phyloP scores from a whole-genome alignment of 306 rosid species.

The Sindora glabra region DNA sequence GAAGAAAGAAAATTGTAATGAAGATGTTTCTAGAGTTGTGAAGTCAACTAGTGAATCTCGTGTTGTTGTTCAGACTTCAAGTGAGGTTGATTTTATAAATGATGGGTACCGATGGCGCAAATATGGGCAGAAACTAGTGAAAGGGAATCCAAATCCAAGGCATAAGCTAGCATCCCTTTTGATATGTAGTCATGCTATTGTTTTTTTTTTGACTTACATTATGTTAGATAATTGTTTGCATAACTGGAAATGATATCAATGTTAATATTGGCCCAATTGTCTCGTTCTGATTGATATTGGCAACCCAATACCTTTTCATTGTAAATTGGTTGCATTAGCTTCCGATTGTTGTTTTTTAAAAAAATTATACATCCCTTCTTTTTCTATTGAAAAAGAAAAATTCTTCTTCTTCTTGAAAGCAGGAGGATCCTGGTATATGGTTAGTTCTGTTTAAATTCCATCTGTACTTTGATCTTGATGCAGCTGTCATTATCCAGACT shows the following conservation, averaged over 20 bases:
- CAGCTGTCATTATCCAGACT: background rate
- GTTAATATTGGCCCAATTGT: background rate
- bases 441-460: background rate
- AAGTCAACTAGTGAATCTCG: slow-evolving; percentile 48
- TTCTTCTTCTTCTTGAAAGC: no score
- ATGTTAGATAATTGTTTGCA: background rate
- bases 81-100: slow-evolving; percentile 74
- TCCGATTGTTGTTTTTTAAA: no score
- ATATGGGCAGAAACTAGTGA: slow-evolving; percentile 87
- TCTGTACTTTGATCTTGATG: background rate
- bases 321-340: background rate
- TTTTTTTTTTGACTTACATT: background rate
- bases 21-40: slow-evolving; percentile 25
- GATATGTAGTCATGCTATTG: background rate
- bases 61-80: slow-evolving; percentile 55
- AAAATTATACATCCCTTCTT: no score
- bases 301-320: slow-evolving; percentile 2
- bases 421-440: background rate
- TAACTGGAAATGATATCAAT: background rate
- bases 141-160: slow-evolving; percentile 87
- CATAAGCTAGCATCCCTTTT: slow-evolving; percentile 26
- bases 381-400: no score
- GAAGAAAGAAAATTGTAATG: slow-evolving; percentile 44
- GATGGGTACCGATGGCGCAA: slow-evolving; percentile 97
- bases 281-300: background rate